Evolutionary conservation across 2,329 filamentous ascomycete genomes (phyloP), one percentile per base, ranked within the genome.

Genomic region (Fusarium sp.): DNA sequence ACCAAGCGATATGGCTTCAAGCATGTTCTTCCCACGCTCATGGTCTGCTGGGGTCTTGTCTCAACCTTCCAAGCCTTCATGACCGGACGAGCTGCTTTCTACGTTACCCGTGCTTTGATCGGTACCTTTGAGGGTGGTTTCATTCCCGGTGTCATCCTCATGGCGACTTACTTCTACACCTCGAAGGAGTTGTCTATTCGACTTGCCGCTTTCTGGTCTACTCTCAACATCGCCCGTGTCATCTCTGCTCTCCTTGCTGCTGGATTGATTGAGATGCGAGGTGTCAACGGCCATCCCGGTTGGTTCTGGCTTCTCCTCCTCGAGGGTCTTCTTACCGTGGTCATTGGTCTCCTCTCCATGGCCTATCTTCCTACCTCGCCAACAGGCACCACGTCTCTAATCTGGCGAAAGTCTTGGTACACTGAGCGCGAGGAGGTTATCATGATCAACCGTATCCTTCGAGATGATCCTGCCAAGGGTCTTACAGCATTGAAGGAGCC

Each of bases 151-250:
- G 87, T 86, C 15, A 88, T 92, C 54, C 83, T 92, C 3, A 93
- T 92, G 78, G 84, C 92, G 2, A 90, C 88, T 4, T 94, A 94
- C 79, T 94, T 92, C 80, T 94, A 93, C 82, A 93, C 87, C 7
- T 88, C 88, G 3, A 85, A 84, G 57, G 92, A 94, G 77, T 82
- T 94, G 2, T 90, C 91, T 0, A 85, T 88, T 36, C 87, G 92
- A 0, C 83, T 94, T 14, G 89, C 89, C 46, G 90, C 86, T 75
- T 94, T 94, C 80, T 94, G 92, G 92, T 84, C 83, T 2, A 85
- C 84, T 5, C 79, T 86, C 31, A 85, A 84, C 58, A 73, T 84
- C 42, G 81, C 81, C 10, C 76, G 79, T 75, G 80, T 86, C 42
- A 82, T 85, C 38, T 85, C 87, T 1, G 87, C 89, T 18, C 78